These are phyloP conservation scores for Phallus indusiatus DNA, from an alignment of 768 basidiomycete genomes.

Conservation along the genomic window DNA sequence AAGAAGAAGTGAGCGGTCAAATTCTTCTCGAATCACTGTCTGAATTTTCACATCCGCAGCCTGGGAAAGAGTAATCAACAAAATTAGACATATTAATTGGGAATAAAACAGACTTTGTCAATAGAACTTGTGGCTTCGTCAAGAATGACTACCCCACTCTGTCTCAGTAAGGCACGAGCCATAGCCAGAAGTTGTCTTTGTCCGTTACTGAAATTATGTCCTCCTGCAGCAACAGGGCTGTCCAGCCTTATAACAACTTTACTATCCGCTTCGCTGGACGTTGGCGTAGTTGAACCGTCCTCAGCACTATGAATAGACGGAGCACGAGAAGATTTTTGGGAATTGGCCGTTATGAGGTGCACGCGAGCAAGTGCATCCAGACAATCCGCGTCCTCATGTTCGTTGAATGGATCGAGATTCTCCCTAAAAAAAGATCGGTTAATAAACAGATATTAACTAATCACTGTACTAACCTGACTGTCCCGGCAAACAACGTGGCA, in stretches of 20 bases:
- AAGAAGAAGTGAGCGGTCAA: slow-evolving; percentile 42
- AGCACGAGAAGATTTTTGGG: slow-evolving; percentile 41
- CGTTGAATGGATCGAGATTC: slow-evolving; percentile 36
- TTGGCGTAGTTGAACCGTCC: slow-evolving; percentile 29
- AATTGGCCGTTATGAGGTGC: slow-evolving; percentile 56
- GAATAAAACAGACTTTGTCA: slow-evolving; percentile 27
- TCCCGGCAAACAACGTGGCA: slow-evolving; percentile 11
- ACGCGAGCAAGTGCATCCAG: slow-evolving; percentile 75
- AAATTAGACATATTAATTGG: neutral
- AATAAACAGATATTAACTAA: neutral
- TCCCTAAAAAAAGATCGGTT: slow-evolving; percentile 13
- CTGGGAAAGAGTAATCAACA: slow-evolving; percentile 29
- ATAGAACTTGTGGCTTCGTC: slow-evolving; percentile 85
- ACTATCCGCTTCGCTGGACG: slow-evolving; percentile 26
- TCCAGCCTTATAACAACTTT: slow-evolving; percentile 44
- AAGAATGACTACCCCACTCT: slow-evolving; percentile 64
- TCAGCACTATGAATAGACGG: slow-evolving; percentile 36
- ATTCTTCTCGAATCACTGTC: slow-evolving; percentile 77
- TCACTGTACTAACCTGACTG: neutral
- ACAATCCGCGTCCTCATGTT: slow-evolving; percentile 73
- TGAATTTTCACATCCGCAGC: slow-evolving; percentile 89
- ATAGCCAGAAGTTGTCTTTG: slow-evolving; percentile 83
- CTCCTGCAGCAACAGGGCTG: slow-evolving; percentile 76
- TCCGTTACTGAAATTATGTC: slow-evolving; percentile 87
- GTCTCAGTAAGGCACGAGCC: slow-evolving; percentile 69